phyloP scores from a whole-genome alignment of 345 rosid genomes.

The Linum trigynum region DNA sequence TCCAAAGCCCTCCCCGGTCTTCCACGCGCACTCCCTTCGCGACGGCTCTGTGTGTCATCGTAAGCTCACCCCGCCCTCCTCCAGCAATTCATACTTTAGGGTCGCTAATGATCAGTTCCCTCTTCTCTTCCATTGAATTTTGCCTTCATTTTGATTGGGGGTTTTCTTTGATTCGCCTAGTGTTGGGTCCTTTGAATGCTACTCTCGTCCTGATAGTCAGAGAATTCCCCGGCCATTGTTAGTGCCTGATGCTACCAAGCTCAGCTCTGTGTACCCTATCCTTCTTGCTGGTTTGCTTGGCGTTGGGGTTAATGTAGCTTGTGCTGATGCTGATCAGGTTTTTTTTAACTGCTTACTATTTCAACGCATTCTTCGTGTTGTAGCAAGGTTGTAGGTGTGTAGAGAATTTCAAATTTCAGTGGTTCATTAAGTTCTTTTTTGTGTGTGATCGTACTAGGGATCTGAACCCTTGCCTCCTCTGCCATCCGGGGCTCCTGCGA shows the following conservation, averaged over 20 bases:
- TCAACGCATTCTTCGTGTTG: not conserved
- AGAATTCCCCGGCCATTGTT: constrained; percentile 14
- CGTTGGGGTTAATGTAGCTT: constrained; percentile 45
- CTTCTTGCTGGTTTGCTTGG: constrained; percentile 48
- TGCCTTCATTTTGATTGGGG: not conserved
- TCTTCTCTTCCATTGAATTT: not conserved
- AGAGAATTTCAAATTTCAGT: not conserved
- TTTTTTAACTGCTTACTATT: not conserved
- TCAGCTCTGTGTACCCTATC: constrained; percentile 28
- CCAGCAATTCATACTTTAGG: not conserved
- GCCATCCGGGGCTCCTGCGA: constrained; percentile 42
- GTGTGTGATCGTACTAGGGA: constrained; percentile 23
- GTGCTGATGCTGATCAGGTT: constrained; percentile 71
- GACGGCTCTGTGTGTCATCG: constrained; percentile 17
- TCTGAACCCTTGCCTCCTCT: constrained; percentile 27
- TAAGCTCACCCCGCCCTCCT: constrained; percentile 12
- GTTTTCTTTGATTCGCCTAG: not conserved
- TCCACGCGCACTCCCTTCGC: constrained; percentile 17
- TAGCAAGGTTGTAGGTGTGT: not conserved
- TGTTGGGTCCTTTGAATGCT: constrained; percentile 28
- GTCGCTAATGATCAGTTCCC: not conserved
- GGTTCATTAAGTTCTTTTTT: constrained; percentile 1
- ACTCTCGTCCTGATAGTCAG: constrained; percentile 12
- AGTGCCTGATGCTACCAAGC: constrained; percentile 9
- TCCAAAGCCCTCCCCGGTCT: constrained; percentile 26